Base-by-base conservation (phyloP, 371 early-diverging fungal species). In the Chytridiales sp. region DNA sequence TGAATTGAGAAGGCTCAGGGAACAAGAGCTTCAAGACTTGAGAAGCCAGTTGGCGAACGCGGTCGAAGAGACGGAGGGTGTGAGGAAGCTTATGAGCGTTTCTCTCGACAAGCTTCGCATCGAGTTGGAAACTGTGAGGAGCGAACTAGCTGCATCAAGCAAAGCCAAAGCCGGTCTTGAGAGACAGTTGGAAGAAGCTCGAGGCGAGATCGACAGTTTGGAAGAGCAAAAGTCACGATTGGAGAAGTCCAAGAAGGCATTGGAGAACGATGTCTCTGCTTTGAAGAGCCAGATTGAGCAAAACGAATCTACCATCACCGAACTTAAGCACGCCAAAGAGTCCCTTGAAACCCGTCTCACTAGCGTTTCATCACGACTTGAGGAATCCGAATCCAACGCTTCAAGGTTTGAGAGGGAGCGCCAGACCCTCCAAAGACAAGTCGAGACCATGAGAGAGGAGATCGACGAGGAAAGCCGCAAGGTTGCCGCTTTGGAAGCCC, bases 1-100 rank as follows among this genome's bases (percentile, higher is more conserved):
- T 0, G 91, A 90, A 65, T 67, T 86, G 30, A 80, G 85, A 3
- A 74, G 81, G n/a, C 67, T 87, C 61, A 84, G 90, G n/a, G 92
- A 91, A 67, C 65, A 74, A n/a, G 93, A 92, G 71, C 70, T 91
- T 48, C 55, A 69, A 1, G 77, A 80, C 42, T 74, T 89, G 48
- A 85, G 84, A 44, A 68, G 57, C 6, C 85, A 88, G 69, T 78
- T 92, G 40, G 58, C 54, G 4, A 62, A 74, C 15, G 57, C 72
- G 2, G 81, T 85, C 34, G 52, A 63, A 4, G 88, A 90, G 60
- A 72, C 87, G 13, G 89, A 89, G 13, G 85, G 86, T 29, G 71
- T 74, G 6, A 73, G 87, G 27, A 75, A 80, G 56, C 71, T 76
- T 35, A 68, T 71, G 36, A 47, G 75, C 3, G 65, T 73, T 19